Evolutionary conservation across 768 basidiomycete genomes (phyloP).

Genomic region (Macrolepiota fuliginosa): DNA sequence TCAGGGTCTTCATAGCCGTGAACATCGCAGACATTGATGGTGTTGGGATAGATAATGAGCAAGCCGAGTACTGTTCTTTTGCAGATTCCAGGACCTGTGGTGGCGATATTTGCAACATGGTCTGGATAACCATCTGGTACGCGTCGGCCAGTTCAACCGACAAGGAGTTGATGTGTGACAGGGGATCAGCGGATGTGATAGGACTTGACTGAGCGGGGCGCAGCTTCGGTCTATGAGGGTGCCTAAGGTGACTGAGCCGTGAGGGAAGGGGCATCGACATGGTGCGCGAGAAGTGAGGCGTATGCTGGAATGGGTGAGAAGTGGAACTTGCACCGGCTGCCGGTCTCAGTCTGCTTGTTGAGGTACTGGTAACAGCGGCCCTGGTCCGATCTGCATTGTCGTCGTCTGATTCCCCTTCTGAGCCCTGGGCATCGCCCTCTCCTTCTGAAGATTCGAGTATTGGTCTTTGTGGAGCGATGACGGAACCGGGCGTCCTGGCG

Average conservation of each 20-base stretch:
- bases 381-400: conserved; percentile 5
- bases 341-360: neutral
- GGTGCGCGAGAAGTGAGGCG: conserved; percentile 67
- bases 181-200: conserved; percentile 19
- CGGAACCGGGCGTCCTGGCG: conserved; percentile 24
- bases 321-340: conserved; percentile 20
- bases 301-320: conserved; percentile 18
- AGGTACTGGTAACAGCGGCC: neutral
- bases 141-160: conserved; percentile 90
- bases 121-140: conserved; percentile 88
- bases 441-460: conserved; percentile 6
- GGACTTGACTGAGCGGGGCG: conserved; percentile 17
- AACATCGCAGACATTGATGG: conserved; percentile 87
- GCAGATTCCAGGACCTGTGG: conserved; percentile 89
- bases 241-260: conserved; percentile 71
- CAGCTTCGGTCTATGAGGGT: conserved; percentile 50
- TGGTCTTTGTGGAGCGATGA: neutral
- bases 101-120: conserved; percentile 86
- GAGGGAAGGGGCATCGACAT: conserved; percentile 80
- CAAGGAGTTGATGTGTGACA: conserved; percentile 57
- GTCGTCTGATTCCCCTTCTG: conserved; percentile 7
- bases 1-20: conserved; percentile 90
- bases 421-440: conserved; percentile 3
- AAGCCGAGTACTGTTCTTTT: conserved; percentile 91
- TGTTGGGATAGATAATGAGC: conserved; percentile 82